Base-by-base conservation (phyloP, 2,329 filamentous ascomycete genomes). In the Colletotrichum sp. region DNA sequence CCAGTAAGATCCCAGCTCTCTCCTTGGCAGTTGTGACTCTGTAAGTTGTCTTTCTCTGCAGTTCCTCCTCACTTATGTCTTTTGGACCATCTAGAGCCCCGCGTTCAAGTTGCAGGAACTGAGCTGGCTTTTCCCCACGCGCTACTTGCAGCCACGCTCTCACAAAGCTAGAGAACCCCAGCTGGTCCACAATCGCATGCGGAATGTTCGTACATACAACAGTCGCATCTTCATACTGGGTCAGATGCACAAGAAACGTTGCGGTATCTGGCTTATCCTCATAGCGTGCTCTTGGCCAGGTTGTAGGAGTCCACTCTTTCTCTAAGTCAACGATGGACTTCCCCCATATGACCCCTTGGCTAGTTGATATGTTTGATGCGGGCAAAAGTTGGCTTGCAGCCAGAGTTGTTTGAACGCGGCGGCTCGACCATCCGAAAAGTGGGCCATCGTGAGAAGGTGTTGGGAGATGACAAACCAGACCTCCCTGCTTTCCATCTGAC, bases 171-270 rank as follows among this genome's bases (percentile, higher is more conserved):
- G 71, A 78, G 57, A 59, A 73, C 10, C 79, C 80, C 64, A 79
- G 71, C 59, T 79, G 76, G 52, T 81, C 80, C 64, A 66, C 57
- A 4, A 80, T 77, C n/a, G 72, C 59, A 68, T 81, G 80, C 6
- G 78, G 80, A 15, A 80, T 26, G 68, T 76, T 81, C n/a, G 75
- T 36, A 3, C 55, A 30, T 6, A 81, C 16, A 7, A 81, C 68
- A 1, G 78, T 78, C 12, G 77, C 78, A 44, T 81, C 49, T 7
- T 30, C 62, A 64, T 77, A 81, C 32, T 59, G 63, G 8, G 76
- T 78, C 16, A 81, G 49, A 57, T 81, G 80, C 4, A 80, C 78
- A 9, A 79, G 71, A 13, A 81, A 68, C n/a, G 78, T 63, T 3
- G 80, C 78, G 6, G 72, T 77, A 36, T 79, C 73, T 24, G 78